Conservation (phyloP, 1,284 basidiomycete species). For the Malassezia obtusa region DNA sequence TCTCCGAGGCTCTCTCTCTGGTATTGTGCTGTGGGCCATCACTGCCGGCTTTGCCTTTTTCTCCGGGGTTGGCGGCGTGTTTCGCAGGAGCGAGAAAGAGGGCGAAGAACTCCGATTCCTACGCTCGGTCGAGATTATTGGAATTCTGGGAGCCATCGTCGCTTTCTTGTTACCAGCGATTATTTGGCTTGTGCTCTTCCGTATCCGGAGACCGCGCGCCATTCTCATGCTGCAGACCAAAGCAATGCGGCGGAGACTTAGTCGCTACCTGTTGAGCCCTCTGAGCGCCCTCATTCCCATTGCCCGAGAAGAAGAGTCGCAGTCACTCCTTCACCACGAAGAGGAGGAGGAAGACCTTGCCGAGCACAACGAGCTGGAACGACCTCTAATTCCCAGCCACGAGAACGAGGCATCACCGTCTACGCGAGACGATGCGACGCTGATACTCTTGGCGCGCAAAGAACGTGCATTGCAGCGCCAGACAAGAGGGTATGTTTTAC, state of each 20-base stretch:
- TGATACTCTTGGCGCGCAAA: slow-evolving; percentile 39
- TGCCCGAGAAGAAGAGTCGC: neutral
- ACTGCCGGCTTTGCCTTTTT: slow-evolving; percentile 34
- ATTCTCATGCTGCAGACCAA: slow-evolving; percentile 34
- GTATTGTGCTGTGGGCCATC: slow-evolving; percentile 32
- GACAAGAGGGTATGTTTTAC: slow-evolving; percentile 21
- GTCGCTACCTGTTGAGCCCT: slow-evolving; percentile 20
- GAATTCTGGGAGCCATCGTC: slow-evolving; percentile 36
- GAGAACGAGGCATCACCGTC: slow-evolving; percentile 22
- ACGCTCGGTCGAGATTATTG: slow-evolving; percentile 31
- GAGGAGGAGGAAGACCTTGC: neutral
- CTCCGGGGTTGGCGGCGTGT: slow-evolving; percentile 36
- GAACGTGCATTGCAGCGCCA: slow-evolving; percentile 36
- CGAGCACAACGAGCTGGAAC: neutral
- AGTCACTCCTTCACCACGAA: slow-evolving; percentile 20
- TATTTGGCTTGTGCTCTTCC: slow-evolving; percentile 43
- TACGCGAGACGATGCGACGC: slow-evolving; percentile 31
- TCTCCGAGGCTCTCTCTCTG: slow-evolving; percentile 28
- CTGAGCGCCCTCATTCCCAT: slow-evolving; percentile 10
- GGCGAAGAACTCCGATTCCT: slow-evolving; percentile 40
- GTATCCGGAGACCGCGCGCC: slow-evolving; percentile 34
- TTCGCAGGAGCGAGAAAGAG: slow-evolving; percentile 27
- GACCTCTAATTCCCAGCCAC: slow-evolving; percentile 21
- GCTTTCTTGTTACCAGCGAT: slow-evolving; percentile 41
- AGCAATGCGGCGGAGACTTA: slow-evolving; percentile 25